A percentile compares a stretch with the other conserved stretches of the same genome.
phyloP scores from a whole-genome alignment of 2,329 filamentous ascomycete genomes.

The Penicillium sp. region DNA sequence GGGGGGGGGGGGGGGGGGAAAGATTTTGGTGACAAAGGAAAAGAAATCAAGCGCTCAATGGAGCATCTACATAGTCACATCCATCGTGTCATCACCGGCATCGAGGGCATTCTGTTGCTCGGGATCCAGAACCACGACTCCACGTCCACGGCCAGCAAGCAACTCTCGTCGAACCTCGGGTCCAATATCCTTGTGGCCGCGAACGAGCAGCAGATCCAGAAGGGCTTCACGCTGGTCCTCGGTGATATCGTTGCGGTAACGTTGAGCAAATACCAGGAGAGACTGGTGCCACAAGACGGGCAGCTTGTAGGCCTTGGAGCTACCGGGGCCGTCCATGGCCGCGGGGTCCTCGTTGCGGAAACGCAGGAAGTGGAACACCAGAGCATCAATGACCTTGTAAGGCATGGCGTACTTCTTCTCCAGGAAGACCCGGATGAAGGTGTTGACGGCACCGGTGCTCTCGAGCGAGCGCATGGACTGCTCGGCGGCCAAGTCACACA shows the following conservation, averaged over 20 bases:
- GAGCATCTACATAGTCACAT: conserved; percentile 60
- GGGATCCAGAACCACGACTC: conserved; percentile 61
- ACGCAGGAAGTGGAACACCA: conserved; percentile 95
- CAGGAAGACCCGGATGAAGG: conserved; percentile 89
- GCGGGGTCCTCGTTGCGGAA: conserved; percentile 73
- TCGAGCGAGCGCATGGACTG: conserved; percentile 79
- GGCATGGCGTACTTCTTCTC: conserved; percentile 98
- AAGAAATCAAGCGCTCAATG: conserved; percentile 13
- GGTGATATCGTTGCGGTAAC: conserved; percentile 94
- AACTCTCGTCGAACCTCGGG: conserved; percentile 90
- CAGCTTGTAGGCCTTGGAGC: conserved; percentile 67
- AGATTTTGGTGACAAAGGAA: conserved; percentile 17
- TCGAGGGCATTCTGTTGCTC: conserved; percentile 65
- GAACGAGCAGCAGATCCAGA: conserved; percentile 80
- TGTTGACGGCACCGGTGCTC: conserved; percentile 88
- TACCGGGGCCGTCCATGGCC: conserved; percentile 53
- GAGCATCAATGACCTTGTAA: conserved; percentile 89
- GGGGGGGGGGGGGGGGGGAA: conserved; percentile 13
- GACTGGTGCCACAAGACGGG: conserved; percentile 98
- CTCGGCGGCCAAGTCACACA: conserved; percentile 93
- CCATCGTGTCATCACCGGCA: conserved; percentile 90
- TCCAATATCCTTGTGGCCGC: conserved; percentile 86
- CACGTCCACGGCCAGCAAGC: conserved; percentile 83
- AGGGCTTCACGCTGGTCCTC: conserved; percentile 93
- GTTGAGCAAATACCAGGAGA: conserved; percentile 86